Evolutionary conservation across 2,329 filamentous ascomycete species (phyloP).

Genomic region (Paecilomyces fulvus): DNA sequence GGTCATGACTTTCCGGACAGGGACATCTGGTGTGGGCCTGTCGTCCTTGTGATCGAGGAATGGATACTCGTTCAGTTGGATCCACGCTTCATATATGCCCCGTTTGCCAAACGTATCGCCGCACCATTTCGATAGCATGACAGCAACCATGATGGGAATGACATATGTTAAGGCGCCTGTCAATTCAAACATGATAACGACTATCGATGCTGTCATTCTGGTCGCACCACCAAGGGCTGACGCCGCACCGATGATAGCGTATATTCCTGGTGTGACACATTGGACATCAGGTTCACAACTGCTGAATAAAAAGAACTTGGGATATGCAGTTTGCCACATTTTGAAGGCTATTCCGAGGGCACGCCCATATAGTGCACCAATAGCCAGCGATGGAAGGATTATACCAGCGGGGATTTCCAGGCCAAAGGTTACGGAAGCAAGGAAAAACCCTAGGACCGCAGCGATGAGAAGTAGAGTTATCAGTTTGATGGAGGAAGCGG

Average conservation of each 20-base stretch:
- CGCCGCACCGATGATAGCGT: constrained; percentile 91
- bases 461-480: constrained; percentile 77
- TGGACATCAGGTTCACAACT: constrained; percentile 76
- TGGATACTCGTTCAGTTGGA: constrained; percentile 89
- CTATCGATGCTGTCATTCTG: constrained; percentile 93
- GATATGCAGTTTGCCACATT: constrained; percentile 73
- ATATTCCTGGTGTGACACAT: constrained; percentile 89
- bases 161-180: constrained; percentile 95
- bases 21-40: constrained; percentile 67
- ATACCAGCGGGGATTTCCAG: constrained; percentile 92
- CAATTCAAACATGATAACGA: constrained; percentile 99
- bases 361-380: constrained; percentile 82
- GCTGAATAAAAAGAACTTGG: constrained; percentile 66
- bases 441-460: constrained; percentile 71
- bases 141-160: constrained; percentile 95
- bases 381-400: constrained; percentile 90
- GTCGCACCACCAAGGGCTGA: constrained; percentile 91
- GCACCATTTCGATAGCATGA: constrained; percentile 98
- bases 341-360: constrained; percentile 84
- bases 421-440: constrained; percentile 84
- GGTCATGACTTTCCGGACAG: constrained; percentile 86
- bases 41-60: constrained; percentile 91
- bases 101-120: constrained; percentile 87
- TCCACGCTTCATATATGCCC: constrained; percentile 98
- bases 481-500: constrained; percentile 72